Base-by-base conservation (phyloP, 2,329 filamentous ascomycete genomes). In the Lachnellula subtilissima region DNA sequence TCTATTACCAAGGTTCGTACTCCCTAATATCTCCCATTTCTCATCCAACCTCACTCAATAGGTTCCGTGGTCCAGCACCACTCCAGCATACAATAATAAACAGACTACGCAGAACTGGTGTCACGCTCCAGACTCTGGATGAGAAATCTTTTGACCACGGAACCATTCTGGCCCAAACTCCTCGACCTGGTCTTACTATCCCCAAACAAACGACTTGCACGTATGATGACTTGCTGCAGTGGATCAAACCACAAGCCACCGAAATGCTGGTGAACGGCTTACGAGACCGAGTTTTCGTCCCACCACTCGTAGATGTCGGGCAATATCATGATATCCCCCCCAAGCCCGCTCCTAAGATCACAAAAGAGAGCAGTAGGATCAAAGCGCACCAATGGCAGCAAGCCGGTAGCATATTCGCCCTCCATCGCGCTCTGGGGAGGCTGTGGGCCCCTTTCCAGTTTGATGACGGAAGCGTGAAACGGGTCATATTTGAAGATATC, bases 91-190 rank as follows among this genome's bases (percentile, higher is more conserved):
- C 89, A n/a, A 78, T 97, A 37, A 77, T 97, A 14, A 74, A 80
- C 28, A 75, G 79, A 12, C 76, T 83, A 53, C 66, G 67, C 0
- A 73, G 75, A 57, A 90, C 88, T 0, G 94, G 94, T 23, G 80
- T 97, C 22, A 88, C 89, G 0, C 76, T 99, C 25, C 94, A 99
- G 71, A 97, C 93, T 0, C 80, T 99, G 39, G 84, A 97, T 70
- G 79, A 84, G 2, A 73, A 75, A 15, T 73, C 78, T 48, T 97
- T 97, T 69, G 94, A 99, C 70, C 83, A 85, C 57, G 94, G 94
- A 28, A 71, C 76, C 2, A 80, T 97, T 9, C 77, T 99, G 25
- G 78, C 82, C 15, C 91, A 95, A 72, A 86, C 84, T 0, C 78
- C 81, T 0, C 55, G 67, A 0, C 84, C 84, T 0, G 84, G 83